Base-by-base conservation (phyloP, 208 protist genomes). In the Leishmania lainsoni region DNA sequence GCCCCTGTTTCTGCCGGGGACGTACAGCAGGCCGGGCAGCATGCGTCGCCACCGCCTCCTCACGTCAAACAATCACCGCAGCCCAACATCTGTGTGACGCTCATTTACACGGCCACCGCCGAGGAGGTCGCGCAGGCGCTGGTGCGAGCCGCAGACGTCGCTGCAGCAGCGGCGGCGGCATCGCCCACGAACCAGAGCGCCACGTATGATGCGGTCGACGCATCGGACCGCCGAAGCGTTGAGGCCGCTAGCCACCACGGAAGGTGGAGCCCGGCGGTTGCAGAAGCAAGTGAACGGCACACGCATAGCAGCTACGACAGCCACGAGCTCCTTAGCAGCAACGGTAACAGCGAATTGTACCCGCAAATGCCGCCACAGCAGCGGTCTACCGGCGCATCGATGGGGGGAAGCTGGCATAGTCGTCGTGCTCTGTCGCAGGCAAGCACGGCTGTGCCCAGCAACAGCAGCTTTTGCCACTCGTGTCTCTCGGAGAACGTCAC, bases 71-170 rank as follows among this genome's bases (percentile, higher is more conserved):
- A 49, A 45, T 16, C 26, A 29, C 81, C 22, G 32, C 22, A 16
- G 22, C 51, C 54, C 3, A 65, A 42, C 6, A 71, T 85, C n/a
- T 85, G 82, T 45, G 78, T 85, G 22, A 81, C 77, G 45, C 82
- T 85, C 32, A 85, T 85, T 32, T 85, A 85, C 73, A 79, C 73
- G 17, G 75, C 82, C 10, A 81, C 82, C 20, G 78, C 82, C 16
- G 82, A 85, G 82, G 61, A 81, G 58, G 77, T 85, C 22, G 63
- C 78, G 56, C 72, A 79, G 35, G 54, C 82, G 6, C 54, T 85
- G 63, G 45, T 81, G 14, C 61, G 66, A 5, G 82, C 82, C 0
- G 73, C 49, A 45, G 16, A 76, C 17, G 32, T 63, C 16, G 52
- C 73, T 22, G 35, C n/a, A n/a, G n/a, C n/a, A n/a, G n/a, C n/a